A percentile compares a stretch with the other conserved stretches of the same genome.
These are phyloP conservation scores for Brassica nigra DNA, from an alignment of 345 rosid genomes.

Conservation along the genomic window DNA sequence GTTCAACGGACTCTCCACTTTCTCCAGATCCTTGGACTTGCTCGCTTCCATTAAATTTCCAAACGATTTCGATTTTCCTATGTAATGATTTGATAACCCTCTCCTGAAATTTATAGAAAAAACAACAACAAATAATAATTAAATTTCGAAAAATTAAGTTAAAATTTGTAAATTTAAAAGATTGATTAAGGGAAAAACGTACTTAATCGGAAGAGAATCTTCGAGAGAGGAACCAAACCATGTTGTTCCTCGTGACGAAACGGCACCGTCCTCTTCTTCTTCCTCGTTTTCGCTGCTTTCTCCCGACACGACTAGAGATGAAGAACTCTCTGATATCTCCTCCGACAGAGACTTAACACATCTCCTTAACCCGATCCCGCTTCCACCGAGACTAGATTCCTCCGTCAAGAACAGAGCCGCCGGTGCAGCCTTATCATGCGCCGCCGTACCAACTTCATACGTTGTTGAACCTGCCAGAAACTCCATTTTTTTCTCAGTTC, in stretches of 20 bases:
- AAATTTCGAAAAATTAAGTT: not conserved
- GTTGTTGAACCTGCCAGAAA: slow-evolving; percentile 31
- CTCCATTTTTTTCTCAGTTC: slow-evolving; percentile 49
- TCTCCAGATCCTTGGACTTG: slow-evolving; percentile 55
- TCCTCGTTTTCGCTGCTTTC: slow-evolving; percentile 49
- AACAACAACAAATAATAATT: not conserved
- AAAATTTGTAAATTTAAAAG: not conserved
- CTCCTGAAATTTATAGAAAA: slow-evolving; percentile 49
- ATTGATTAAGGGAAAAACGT: slow-evolving; percentile 16
- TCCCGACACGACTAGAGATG: slow-evolving; percentile 63
- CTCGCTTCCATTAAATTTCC: slow-evolving; percentile 58
- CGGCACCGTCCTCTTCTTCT: slow-evolving; percentile 38
- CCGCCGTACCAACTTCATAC: slow-evolving; percentile 41
- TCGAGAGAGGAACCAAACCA: slow-evolving; percentile 46
- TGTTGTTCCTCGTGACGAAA: slow-evolving; percentile 37
- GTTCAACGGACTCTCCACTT: slow-evolving; percentile 75
- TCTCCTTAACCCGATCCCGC: slow-evolving; percentile 23
- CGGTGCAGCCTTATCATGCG: slow-evolving; percentile 34
- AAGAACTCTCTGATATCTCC: slow-evolving; percentile 50
- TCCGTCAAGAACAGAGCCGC: slow-evolving; percentile 36
- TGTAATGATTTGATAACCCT: slow-evolving; percentile 74
- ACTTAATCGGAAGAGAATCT: slow-evolving; percentile 77
- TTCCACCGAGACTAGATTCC: slow-evolving; percentile 30
- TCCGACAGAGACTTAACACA: slow-evolving; percentile 29
- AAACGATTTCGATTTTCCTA: slow-evolving; percentile 86